Evolutionary conservation across 2,329 filamentous ascomycete genomes (phyloP).

Genomic region (Colletotrichum truncatum): DNA sequence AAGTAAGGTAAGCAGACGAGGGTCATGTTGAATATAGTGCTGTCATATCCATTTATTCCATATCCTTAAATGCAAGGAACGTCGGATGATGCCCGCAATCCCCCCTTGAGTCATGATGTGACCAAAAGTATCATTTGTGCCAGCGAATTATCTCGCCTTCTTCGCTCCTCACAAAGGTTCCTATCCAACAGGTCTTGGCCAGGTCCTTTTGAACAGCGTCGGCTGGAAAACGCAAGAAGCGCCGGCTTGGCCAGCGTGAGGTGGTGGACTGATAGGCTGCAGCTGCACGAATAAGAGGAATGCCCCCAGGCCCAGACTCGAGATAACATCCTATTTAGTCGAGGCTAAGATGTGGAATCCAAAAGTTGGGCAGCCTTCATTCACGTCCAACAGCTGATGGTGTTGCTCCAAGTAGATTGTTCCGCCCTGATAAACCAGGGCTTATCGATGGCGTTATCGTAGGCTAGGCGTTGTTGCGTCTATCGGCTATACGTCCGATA

Average conservation of each 20-base stretch:
- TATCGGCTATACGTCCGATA: conserved; percentile 8
- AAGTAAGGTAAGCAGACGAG: too few relatives aligned
- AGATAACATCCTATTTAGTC: not conserved
- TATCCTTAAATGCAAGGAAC: too few relatives aligned
- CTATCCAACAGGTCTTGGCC: conserved; percentile 1
- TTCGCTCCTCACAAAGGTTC: conserved; percentile 4
- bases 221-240: not conserved
- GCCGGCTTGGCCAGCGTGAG: not conserved
- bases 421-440: not conserved
- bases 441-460: not conserved
- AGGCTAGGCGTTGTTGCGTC: not conserved
- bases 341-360: too few relatives aligned
- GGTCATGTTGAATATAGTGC: too few relatives aligned
- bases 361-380: too few relatives aligned
- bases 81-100: too few relatives aligned
- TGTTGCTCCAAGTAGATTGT: not conserved
- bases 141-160: not conserved
- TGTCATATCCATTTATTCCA: too few relatives aligned
- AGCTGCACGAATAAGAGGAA: not conserved
- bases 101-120: too few relatives aligned
- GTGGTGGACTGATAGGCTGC: not conserved
- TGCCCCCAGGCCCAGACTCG: not conserved
- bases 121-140: not conserved
- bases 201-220: conserved; percentile 6
- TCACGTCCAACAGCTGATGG: not conserved